Percentiles rank a stretch among this genome's conserved stretches.
Evolutionary conservation across 2,329 filamentous ascomycete genomes (phyloP).

Genomic region (Penicillium sp.): DNA sequence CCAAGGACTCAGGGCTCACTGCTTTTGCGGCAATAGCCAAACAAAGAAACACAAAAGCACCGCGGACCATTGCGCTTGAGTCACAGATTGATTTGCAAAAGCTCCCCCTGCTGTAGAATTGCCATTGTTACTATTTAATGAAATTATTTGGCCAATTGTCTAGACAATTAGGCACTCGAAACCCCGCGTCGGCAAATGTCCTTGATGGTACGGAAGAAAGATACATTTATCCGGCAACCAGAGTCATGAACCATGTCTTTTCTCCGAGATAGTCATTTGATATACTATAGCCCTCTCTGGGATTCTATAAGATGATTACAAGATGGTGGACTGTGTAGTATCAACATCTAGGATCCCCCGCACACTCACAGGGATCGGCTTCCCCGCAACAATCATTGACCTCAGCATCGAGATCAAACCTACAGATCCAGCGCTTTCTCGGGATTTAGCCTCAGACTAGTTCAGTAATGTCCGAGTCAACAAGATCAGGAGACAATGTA

Average conservation of each 20-base stretch:
- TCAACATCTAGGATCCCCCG: background rate
- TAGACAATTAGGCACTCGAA: background rate
- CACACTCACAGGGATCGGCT: background rate
- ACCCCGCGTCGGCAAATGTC: constrained; percentile 16
- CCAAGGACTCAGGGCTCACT: constrained; percentile 12
- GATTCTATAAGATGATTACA: background rate
- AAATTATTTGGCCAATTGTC: constrained; percentile 3
- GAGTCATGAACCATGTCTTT: background rate
- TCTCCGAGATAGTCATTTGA: no score
- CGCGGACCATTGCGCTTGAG: constrained; percentile 10
- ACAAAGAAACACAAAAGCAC: background rate
- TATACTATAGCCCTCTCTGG: background rate
- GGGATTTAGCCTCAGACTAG: background rate
- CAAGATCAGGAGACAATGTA: background rate
- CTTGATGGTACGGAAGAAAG: background rate
- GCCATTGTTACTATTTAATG: no score
- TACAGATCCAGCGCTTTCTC: background rate
- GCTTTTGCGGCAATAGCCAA: constrained; percentile 3
- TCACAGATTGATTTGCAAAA: no score
- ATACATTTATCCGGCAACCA: constrained; percentile 5
- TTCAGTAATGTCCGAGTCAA: background rate
- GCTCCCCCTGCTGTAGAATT: no score
- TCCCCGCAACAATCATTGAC: background rate
- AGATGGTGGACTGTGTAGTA: background rate
- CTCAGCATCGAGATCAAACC: background rate